Evolutionary conservation across 768 basidiomycete species (phyloP).

Genomic region (Rhizopogon roseolus): DNA sequence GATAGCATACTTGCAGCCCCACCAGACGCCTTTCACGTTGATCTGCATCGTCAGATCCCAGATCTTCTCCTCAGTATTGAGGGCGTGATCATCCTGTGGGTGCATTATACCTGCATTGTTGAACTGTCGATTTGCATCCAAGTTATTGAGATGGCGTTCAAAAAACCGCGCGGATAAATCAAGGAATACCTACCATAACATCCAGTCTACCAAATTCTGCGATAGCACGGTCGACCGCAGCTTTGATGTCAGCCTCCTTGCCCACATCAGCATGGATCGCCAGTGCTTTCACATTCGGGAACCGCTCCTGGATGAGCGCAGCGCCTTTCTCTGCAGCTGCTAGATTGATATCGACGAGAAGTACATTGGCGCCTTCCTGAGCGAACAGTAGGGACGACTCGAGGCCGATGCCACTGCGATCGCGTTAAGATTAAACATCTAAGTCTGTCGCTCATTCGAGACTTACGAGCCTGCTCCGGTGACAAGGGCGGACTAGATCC

Average conservation of each 20-base stretch:
- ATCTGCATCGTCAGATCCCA: conserved; percentile 94
- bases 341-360: conserved; percentile 86
- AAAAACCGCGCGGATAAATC: background rate
- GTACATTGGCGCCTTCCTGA: conserved; percentile 85
- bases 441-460: background rate
- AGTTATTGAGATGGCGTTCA: conserved; percentile 1
- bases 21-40: conserved; percentile 99
- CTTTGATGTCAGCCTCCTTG: conserved; percentile 83
- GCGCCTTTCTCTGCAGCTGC: conserved; percentile 66
- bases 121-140: conserved; percentile 47
- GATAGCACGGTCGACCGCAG: conserved; percentile 74
- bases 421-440: conserved; percentile 13
- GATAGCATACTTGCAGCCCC: conserved; percentile 97
- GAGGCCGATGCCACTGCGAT: conserved; percentile 85
- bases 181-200: conserved; percentile 64
- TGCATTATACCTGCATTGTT: conserved; percentile 99
- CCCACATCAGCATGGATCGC: conserved; percentile 82
- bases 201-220: conserved; percentile 90
- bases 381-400: conserved; percentile 96
- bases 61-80: conserved; percentile 94
- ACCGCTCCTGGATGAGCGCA: conserved; percentile 56
- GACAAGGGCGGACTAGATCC: conserved; percentile 62
- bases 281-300: conserved; percentile 63
- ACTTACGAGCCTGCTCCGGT: conserved; percentile 89
- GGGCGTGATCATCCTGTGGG: conserved; percentile 86